Evolutionary conservation across 495 filamentous ascomycete genomes (phyloP), one percentile per base, ranked within the genome.

Genomic region (Wilcoxina mikolae): DNA sequence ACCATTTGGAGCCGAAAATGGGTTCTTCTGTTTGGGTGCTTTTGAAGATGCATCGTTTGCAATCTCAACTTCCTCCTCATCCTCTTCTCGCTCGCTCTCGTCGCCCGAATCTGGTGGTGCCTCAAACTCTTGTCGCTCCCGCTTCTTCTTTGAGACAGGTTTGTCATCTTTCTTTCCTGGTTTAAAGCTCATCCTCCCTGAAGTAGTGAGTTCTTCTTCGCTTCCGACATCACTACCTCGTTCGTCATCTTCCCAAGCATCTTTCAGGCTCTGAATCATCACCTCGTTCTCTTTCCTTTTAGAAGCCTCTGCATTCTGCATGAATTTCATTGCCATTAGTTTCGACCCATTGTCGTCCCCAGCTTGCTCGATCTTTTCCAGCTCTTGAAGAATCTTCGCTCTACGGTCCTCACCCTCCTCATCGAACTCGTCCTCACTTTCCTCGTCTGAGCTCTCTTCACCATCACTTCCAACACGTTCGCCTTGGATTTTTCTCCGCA

Each of bases 401-500:
- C 76, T 76, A 41, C 67, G 66, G 24, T 71, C 72, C 52, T 78
- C 71, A 15, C 70, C 68, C 51, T 70, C 69, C 26, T 77, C 72
- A 35, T 70, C 68, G 10, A 74, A 74, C 4, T 75, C 78, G 15
- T 69, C 78, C 44, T 71, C 69, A 5, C 78, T 76, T n/a, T 74
- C 73, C 4, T 83, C 82, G 24, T 49, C 24, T 15, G 46, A 27
- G 12, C 27, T 29, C 24, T 71, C 73, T 48, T 77, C 79, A 0
- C 73, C 74, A 4, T 76, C 76, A 52, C 68, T 74, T 26, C 67
- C 69, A 20, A 79, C 70, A 39, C 71, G 69, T 64, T 84, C 83
- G n/a, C 91, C 91, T 65, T 86, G 80, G 41, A 95, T 83, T 53
- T 90, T 76, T 57, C 80, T 80, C 44, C 80, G 78, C 27, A 98